phyloP scores from a whole-genome alignment of 2,329 filamentous ascomycete genomes.

The Fonsecaea pedrosoi region DNA sequence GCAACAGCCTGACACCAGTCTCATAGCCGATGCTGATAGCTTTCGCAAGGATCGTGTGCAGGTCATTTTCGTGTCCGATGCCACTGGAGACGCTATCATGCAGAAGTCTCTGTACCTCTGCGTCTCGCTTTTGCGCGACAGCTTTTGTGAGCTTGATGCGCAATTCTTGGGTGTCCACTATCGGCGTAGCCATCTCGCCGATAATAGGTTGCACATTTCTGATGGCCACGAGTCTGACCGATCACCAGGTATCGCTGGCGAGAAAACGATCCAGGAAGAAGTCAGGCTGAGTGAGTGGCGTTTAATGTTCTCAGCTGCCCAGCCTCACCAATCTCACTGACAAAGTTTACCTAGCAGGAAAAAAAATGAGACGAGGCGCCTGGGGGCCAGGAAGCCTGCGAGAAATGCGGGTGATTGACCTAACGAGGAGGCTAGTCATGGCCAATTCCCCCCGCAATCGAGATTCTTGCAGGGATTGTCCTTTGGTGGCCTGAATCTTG shows the following conservation, averaged over 20 bases:
- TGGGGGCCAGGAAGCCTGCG: too few relatives aligned
- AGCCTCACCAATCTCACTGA: too few relatives aligned
- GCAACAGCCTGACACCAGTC: conserved; percentile 39
- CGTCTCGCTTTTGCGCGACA: conserved; percentile 12
- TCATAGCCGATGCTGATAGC: conserved; percentile 25
- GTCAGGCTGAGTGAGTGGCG: too few relatives aligned
- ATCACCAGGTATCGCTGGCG: too few relatives aligned
- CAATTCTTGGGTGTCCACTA: not conserved
- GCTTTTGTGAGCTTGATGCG: conserved; percentile 14
- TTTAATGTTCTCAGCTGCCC: too few relatives aligned
- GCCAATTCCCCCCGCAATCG: not conserved
- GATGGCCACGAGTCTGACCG: too few relatives aligned
- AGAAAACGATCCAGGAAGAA: too few relatives aligned
- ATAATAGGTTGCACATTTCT: not conserved
- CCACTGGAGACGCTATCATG: not conserved
- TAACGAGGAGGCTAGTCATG: not conserved
- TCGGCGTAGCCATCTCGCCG: not conserved
- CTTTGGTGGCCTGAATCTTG: not conserved
- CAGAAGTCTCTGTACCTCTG: conserved; percentile 18
- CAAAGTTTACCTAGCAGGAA: too few relatives aligned
- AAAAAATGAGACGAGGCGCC: too few relatives aligned
- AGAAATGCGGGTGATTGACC: not conserved
- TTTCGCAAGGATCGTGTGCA: conserved; percentile 19
- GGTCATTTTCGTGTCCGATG: conserved; percentile 16
- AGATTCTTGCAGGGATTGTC: not conserved